Base-by-base conservation (phyloP, 169 alveolate genomes). In the Besnoitia besnoiti region DNA sequence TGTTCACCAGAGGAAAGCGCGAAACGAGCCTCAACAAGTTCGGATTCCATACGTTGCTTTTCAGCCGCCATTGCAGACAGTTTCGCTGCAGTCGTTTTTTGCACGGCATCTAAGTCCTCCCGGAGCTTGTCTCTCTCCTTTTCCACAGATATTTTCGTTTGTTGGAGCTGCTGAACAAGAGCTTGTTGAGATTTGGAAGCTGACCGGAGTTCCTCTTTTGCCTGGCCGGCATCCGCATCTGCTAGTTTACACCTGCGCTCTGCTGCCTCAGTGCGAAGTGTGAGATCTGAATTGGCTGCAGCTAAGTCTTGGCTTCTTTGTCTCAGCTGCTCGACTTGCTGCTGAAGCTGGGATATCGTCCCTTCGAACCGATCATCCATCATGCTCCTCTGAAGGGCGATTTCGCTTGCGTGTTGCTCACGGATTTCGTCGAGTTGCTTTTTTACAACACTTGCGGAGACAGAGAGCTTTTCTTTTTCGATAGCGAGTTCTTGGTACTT, bases 171-270 rank as follows among this genome's bases (percentile, higher is more conserved):
- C 79, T 91, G 91, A 61, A 59, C 89, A 44, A 91, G 76, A 30
- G 94, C 76, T 61, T 85, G 91, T 77, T 82, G 85, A 46, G 85
- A 76, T 59, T 50, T 55, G 51, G 79, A 37, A 46, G 94, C 73
- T 33, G 94, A 16, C 44, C 77, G 49, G 30, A 91, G 88, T 62
- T 91, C 94, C n/a, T 42, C 62, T 27, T 89, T 55, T 27, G 94
- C 94, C 61, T 91, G 94, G 47, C 62, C 59, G 14, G 94, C 94
- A 24, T 82, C 94, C 33, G 94, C 94, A 14, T 59, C 90, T 80
- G 94, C 90, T 59, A 79, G 85, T 61, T 89, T 89, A 12, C 91
- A 59, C 21, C 91, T 42, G 37, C 94, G 85, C 50, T 91, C 94
- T 37, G 94, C 91, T 10, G 91, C 90, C 35, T 91, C 94, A n/a